phyloP scores from a whole-genome alignment of 1,139 yeast species.

The Scheffersomyces lignicola region DNA sequence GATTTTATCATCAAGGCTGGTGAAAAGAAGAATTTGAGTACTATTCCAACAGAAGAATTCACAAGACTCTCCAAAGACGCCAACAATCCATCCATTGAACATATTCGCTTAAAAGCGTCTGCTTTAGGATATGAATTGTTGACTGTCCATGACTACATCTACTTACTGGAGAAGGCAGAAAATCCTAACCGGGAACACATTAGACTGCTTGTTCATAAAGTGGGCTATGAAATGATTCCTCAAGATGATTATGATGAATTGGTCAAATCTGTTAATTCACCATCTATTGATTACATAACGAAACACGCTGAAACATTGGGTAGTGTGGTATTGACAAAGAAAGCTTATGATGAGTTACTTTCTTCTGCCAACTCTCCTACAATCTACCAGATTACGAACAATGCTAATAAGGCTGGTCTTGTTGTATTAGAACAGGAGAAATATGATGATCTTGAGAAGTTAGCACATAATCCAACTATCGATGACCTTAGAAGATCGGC shows the following conservation, averaged over 20 bases:
- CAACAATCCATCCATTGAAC: conserved; percentile 27
- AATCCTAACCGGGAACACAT: conserved; percentile 14
- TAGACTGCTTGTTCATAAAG: conserved; percentile 9
- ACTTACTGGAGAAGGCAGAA: conserved; percentile 9
- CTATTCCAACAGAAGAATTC: conserved; percentile 34
- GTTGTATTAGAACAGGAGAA: neutral
- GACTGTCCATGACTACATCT: conserved; percentile 9
- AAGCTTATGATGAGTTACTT: conserved; percentile 17
- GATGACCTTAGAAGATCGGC: conserved; percentile 1
- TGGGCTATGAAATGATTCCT: conserved; percentile 11
- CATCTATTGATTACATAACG: conserved; percentile 22
- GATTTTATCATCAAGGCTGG: conserved; percentile 22
- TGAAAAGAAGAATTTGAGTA: conserved; percentile 33
- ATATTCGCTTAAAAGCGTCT: conserved; percentile 19
- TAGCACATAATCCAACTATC: conserved; percentile 10
- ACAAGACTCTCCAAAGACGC: conserved; percentile 35
- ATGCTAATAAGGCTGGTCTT: conserved; percentile 2
- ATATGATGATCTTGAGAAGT: conserved; percentile 10
- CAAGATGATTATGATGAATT: conserved; percentile 14
- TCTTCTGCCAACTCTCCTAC: conserved; percentile 2
- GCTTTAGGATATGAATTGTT: conserved; percentile 5
- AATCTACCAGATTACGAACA: neutral
- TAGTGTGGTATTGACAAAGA: conserved; percentile 22
- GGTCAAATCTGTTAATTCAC: conserved; percentile 17
- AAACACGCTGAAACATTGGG: conserved; percentile 17